Conservation (phyloP, 2,329 filamentous ascomycete genomes). For the Penicillium sp. region DNA sequence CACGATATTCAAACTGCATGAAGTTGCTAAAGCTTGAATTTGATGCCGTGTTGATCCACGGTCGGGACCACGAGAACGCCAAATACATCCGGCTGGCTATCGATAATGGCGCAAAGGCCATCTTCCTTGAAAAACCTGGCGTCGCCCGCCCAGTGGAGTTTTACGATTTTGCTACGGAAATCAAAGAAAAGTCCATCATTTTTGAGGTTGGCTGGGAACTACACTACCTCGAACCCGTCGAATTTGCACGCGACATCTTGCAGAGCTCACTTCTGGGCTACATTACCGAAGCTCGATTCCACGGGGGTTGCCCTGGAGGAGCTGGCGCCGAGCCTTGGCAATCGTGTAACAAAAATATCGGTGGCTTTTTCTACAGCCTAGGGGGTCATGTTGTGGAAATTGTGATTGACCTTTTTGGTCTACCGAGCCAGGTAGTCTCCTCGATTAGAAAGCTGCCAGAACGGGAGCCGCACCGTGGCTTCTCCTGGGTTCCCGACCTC, state of each 20-base stretch:
- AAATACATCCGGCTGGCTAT: background rate
- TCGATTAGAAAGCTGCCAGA: conserved; percentile 18
- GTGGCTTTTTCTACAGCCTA: conserved; percentile 3
- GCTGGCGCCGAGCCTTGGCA: conserved; percentile 20
- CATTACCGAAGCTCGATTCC: conserved; percentile 18
- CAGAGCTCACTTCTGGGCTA: conserved; percentile 7
- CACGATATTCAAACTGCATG: background rate
- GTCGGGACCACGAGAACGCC: conserved; percentile 1
- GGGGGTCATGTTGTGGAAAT: conserved; percentile 17
- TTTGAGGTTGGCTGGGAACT: background rate
- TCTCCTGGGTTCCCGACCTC: background rate
- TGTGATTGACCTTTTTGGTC: conserved; percentile 15
- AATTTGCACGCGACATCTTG: background rate
- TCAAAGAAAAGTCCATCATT: background rate
- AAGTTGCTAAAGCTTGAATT: background rate
- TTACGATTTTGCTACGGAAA: background rate
- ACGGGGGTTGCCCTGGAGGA: conserved; percentile 19
- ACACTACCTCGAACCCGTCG: background rate
- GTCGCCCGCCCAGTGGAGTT: background rate
- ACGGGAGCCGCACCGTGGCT: conserved; percentile 6
- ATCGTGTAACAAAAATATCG: background rate
- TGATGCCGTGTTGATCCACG: conserved; percentile 1
- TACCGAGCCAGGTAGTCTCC: conserved; percentile 11
- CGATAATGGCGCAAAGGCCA: background rate
- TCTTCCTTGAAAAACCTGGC: background rate